Evolutionary conservation across 352 stramenopile genomes (phyloP), one percentile per base, ranked within the genome.

Genomic region (Phytophthora citrophthora): DNA sequence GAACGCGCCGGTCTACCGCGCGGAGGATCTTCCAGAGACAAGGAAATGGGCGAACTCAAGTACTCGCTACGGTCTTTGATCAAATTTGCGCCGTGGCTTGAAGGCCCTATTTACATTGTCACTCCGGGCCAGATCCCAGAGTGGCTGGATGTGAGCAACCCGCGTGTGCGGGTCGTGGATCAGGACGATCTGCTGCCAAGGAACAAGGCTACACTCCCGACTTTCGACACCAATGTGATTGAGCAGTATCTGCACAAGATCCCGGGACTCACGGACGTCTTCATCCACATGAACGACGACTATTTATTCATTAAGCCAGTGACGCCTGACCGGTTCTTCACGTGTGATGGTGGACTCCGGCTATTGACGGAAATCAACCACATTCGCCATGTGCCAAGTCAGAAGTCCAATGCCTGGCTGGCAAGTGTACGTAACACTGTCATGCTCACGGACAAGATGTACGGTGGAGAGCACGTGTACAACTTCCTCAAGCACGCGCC

Each of bases 241-340:
- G 88, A 96, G 71, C 88, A 96, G 68, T 96, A 93, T 36, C 64
- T 96, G 48, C 82, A 96, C 71, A 80, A 84, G 45, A 93, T 96
- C 58, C 88, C 86, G 8, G 88, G 85, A 0, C 74, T 96, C 43
- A 91, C 88, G 29, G 88, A 96, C 61, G 74, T 91, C 43, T 96
- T 91, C 63, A 95, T 96, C 71, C 88, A 96, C 55, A 84, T 96
- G 68, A 96, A 96, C 71, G 88, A 96, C 70, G 88, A 96, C 74
- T 96, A 95, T 72, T 78, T 96, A 69, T 96, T 96, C 67, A 87
- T 89, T 31, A 90, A 92, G 48, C 82, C 82, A 16, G 76, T 96
- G 34, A 76, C 73, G 34, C 88, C 88, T 12, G 75, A 93, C 38
- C 81, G 89, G 23, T 87, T 96, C 53, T 96, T 96, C 75, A 89